Evolutionary conservation across 805 yeast genomes (phyloP), one percentile per base, ranked within the genome.

Genomic region (Zygosaccharomyces kombuchaensis): DNA sequence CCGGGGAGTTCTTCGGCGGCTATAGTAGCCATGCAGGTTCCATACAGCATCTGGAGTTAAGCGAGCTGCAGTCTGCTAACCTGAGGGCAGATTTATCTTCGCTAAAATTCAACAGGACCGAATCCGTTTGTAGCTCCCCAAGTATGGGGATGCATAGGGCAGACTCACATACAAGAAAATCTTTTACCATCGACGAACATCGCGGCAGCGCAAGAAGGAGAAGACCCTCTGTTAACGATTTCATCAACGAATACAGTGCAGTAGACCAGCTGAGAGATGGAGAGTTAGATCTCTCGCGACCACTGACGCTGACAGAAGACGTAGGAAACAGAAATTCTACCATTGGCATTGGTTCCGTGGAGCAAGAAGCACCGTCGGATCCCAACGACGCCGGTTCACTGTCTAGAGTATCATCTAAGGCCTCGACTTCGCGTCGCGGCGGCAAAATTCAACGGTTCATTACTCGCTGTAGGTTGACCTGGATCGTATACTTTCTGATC

Each of bases 221-320:
- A 34, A 44, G 46, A 40, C 66, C 70, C 6, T 57, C 74, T 0
- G 62, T 68, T 34, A 52, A 57, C 30, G 74, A 73, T 48, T 67
- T 75, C 7, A 72, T 76, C 27, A 55, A 60, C 17, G 72, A 72
- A 23, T 76, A 74, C 50, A 66, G 69, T 46, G 63, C 58, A 2
- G 65, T 55, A 1, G 52, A 54, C 6, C 54, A 53, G 19, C 57
- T 65, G 3, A 56, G 47, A 37, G 53, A 56, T 3, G 69, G 69
- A 1, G 65, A 63, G 25, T n/a, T 65, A 21, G 65, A 65, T 42
- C 46, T 65, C 6, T 40, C 55, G 4, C 50, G 59, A n/a, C 69
- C 69, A 3, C 41, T 65, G 37, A 53, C 62, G 1, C 25, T 65
- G 3, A 60, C 59, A 1, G 62, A 61, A 43, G 65, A 61, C 25